Percentiles rank a stretch among this genome's conserved stretches.
phyloP scores from a whole-genome alignment of 2,329 filamentous ascomycete genomes.

The Claviceps humidiphila region DNA sequence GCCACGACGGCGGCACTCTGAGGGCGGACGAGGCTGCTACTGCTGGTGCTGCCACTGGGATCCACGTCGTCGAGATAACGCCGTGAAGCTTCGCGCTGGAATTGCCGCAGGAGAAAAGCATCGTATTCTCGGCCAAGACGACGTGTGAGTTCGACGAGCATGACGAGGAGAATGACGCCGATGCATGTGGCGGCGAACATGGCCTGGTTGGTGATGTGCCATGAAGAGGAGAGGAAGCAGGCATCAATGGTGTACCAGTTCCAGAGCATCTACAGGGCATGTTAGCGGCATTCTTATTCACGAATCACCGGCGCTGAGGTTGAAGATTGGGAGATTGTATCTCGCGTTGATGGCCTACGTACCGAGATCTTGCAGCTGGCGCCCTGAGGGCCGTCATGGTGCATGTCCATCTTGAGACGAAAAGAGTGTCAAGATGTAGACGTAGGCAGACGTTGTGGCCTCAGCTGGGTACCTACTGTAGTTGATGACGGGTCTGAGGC shows the following conservation, averaged over 20 bases:
- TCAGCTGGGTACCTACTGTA: background rate
- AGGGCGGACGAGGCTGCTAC: background rate
- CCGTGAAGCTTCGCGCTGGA: constrained; percentile 17
- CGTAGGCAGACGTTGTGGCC: background rate
- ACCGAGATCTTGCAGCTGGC: constrained; percentile 21
- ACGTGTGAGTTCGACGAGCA: constrained; percentile 58
- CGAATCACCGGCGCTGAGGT: background rate
- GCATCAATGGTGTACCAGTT: constrained; percentile 62
- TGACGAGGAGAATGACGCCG: constrained; percentile 57
- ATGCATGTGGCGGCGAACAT: constrained; percentile 73
- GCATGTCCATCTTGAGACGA: constrained; percentile 11
- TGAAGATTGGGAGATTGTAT: background rate
- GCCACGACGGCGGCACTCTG: constrained; percentile 9
- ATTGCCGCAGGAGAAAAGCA: constrained; percentile 43
- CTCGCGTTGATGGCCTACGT: background rate
- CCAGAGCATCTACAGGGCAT: constrained; percentile 56
- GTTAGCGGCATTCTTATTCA: background rate
- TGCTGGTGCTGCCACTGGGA: constrained; percentile 8
- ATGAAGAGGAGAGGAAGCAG: constrained; percentile 56
- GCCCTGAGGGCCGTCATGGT: constrained; percentile 9
- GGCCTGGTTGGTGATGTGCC: constrained; percentile 56
- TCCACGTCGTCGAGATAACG: constrained; percentile 8
- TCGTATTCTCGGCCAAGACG: constrained; percentile 63
- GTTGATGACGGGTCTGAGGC: too few species aligned
- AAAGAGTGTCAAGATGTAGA: too few species aligned